phyloP scores from a whole-genome alignment of 2,329 filamentous ascomycete species.

The Alternaria conjuncta region DNA sequence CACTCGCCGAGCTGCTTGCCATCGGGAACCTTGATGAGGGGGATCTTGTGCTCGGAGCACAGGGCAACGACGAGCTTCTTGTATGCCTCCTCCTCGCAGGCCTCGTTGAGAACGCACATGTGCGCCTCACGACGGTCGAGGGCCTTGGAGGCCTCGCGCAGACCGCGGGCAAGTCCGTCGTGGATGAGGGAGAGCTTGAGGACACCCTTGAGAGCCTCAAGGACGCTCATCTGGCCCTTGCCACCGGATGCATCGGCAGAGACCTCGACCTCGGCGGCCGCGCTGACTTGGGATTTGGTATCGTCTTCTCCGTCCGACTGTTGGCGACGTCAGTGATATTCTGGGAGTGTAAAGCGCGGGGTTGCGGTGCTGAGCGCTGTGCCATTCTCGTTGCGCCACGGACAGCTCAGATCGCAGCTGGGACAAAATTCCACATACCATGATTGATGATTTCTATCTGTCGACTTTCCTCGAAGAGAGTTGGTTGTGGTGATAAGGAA shows the following conservation, averaged over 20 bases:
- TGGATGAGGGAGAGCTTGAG: conserved; percentile 99
- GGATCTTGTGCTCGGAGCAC: conserved; percentile 99
- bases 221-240: conserved; percentile 94
- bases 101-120: conserved; percentile 99
- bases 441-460: conserved; percentile 49
- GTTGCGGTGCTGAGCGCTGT: conserved; percentile 1
- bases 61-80: conserved; percentile 99
- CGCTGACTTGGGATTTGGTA: conserved; percentile 77
- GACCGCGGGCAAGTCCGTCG: conserved; percentile 97
- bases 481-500: conserved; percentile 28
- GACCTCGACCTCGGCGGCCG: conserved; percentile 94
- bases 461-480: conserved; percentile 57
- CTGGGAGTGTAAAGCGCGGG: conserved; percentile 1
- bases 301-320: conserved; percentile 99
- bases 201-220: conserved; percentile 98
- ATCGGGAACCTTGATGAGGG: conserved; percentile 99
- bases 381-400: neutral
- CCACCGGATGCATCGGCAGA: conserved; percentile 79
- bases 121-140: conserved; percentile 98
- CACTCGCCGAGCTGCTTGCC: conserved; percentile 99
- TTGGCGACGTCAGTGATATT: conserved; percentile 24
- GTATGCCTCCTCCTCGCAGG: conserved; percentile 99
- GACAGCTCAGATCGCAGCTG: neutral
- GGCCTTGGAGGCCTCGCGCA: conserved; percentile 98
- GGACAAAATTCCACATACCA: conserved; percentile 39